Percentiles rank a stretch among this genome's conserved stretches.
Conservation (phyloP, 179 eudicot genomes). For the Pouteria campechiana region DNA sequence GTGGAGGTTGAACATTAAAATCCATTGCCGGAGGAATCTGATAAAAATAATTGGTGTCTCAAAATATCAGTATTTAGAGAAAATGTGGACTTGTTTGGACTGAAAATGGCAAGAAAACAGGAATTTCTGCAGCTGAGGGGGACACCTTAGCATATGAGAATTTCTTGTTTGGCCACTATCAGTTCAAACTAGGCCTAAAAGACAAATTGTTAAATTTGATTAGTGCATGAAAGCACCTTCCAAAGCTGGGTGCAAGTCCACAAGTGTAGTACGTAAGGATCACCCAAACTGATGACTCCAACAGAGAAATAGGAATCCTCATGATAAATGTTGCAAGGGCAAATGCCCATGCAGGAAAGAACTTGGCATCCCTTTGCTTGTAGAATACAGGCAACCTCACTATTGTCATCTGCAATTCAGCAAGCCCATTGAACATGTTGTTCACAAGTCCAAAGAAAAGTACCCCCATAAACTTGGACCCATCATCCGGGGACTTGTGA, state of each 20-base stretch:
- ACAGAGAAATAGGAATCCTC: slow-evolving; percentile 11
- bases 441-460: too few species aligned
- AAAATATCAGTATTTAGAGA: slow-evolving; percentile 8
- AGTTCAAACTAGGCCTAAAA: too few species aligned
- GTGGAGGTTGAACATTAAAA: slow-evolving; percentile 3
- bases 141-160: too few species aligned
- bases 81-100: slow-evolving; percentile 4
- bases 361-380: slow-evolving; percentile 18
- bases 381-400: slow-evolving; percentile 26
- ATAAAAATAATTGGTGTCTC: slow-evolving; percentile 9
- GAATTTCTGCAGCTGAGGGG: too few species aligned
- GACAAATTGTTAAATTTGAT: too few species aligned
- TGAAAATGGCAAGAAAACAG: too few species aligned
- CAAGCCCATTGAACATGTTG: too few species aligned
- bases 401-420: slow-evolving; percentile 25
- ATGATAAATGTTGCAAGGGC: slow-evolving; percentile 19
- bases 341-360: slow-evolving; percentile 28
- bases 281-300: slow-evolving; percentile 19
- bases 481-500: too few species aligned
- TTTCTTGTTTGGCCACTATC: too few species aligned
- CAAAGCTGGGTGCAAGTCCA: slow-evolving; percentile 15
- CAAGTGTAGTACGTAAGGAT: slow-evolving; percentile 17
- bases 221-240: too few species aligned
- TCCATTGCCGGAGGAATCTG: too few species aligned
- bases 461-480: too few species aligned